Conservation (phyloP, 805 yeast genomes). For the Kuraishia hungarica region DNA sequence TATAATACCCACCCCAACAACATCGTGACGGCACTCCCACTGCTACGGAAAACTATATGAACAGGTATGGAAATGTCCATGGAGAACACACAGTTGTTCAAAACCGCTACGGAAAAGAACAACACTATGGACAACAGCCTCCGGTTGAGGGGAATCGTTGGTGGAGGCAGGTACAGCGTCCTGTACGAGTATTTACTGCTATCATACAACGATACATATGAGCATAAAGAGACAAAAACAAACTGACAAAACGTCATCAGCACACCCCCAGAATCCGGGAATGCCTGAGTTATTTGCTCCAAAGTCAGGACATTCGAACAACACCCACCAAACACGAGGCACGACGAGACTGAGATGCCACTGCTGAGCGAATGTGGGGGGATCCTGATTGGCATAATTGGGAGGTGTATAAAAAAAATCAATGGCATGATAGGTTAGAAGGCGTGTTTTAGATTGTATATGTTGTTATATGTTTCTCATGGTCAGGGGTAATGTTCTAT, state of each 20-base stretch:
- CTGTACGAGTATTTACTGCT: conserved; percentile 11
- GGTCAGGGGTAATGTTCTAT: no score
- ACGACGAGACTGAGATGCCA: not conserved
- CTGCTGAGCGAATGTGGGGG: not conserved
- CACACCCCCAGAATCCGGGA: conserved; percentile 31
- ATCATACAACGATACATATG: conserved; percentile 29
- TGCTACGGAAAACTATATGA: conserved; percentile 59
- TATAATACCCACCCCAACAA: conserved; percentile 40
- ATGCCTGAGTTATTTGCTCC: conserved; percentile 38
- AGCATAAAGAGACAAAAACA: conserved; percentile 37
- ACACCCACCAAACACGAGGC: conserved; percentile 60
- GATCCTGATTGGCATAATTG: not conserved
- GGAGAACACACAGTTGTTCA: conserved; percentile 51
- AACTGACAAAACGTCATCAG: conserved; percentile 55
- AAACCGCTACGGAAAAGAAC: conserved; percentile 40
- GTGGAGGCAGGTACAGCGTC: conserved; percentile 21
- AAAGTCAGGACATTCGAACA: conserved; percentile 61
- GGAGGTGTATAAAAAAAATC: no score
- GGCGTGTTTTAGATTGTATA: no score
- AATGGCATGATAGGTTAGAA: no score
- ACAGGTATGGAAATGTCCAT: conserved; percentile 55
- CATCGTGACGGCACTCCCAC: conserved; percentile 57
- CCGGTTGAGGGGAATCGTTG: conserved; percentile 31
- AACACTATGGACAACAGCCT: conserved; percentile 39
- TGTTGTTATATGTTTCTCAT: no score